Conservation (phyloP, 805 yeast species). For the Saturnispora mendoncae region DNA sequence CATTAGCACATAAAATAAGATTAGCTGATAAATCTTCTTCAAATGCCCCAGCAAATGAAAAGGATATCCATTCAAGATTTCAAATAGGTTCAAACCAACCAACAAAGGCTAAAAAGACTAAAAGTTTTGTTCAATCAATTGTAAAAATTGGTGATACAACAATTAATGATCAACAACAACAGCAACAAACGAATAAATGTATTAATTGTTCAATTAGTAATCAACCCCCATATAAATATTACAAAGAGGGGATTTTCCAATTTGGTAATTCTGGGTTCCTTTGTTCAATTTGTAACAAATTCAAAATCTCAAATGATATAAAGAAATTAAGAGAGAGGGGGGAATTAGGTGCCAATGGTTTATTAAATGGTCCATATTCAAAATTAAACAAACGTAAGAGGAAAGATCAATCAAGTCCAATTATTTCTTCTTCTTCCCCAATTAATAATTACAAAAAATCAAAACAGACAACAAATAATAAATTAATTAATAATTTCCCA, state of each 20-base stretch:
- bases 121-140: conserved; percentile 25
- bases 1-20: conserved; percentile 27
- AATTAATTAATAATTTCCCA: conserved; percentile 8
- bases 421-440: conserved; percentile 12
- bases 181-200: conserved; percentile 20
- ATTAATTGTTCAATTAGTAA: conserved; percentile 26
- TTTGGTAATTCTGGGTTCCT: conserved; percentile 29
- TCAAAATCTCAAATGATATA: conserved; percentile 20
- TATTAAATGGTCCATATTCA: conserved; percentile 27
- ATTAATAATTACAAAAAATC: conserved; percentile 1
- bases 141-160: conserved; percentile 26
- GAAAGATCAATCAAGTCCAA: conserved; percentile 1
- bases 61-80: conserved; percentile 26
- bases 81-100: not conserved
- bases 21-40: conserved; percentile 23
- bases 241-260: conserved; percentile 28
- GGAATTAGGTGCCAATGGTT: conserved; percentile 26
- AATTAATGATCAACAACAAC: conserved; percentile 9
- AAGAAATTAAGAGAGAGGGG: conserved; percentile 26
- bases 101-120: conserved; percentile 23
- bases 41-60: conserved; percentile 15
- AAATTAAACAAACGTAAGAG: conserved; percentile 4
- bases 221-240: conserved; percentile 27
- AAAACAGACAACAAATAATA: not conserved
- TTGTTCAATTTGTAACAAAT: conserved; percentile 24